Conservation (phyloP, 140 eudicot genomes). For the Senecio squalidus region DNA sequence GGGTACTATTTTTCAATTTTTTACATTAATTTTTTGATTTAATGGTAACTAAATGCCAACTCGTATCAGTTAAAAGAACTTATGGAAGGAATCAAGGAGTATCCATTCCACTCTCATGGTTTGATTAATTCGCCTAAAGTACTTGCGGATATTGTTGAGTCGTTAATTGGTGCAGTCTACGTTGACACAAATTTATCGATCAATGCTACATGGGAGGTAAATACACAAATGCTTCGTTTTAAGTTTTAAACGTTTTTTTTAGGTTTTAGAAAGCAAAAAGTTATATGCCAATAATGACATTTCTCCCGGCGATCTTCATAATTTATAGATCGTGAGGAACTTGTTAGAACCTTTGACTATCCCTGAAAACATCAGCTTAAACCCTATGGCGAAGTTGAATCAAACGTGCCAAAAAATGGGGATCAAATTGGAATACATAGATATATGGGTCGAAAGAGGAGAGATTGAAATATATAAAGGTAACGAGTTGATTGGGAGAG, state of each 20-base stretch:
- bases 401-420: slow-evolving; percentile 46
- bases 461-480: slow-evolving; percentile 30
- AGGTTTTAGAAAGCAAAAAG: too few relatives aligned
- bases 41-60: not conserved
- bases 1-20: slow-evolving; percentile 21
- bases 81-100: slow-evolving; percentile 22
- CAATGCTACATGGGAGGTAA: slow-evolving; percentile 50
- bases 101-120: slow-evolving; percentile 47
- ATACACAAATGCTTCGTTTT: not conserved
- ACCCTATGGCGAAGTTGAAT: slow-evolving; percentile 33
- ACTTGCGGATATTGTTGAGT: slow-evolving; percentile 59
- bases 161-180: slow-evolving; percentile 46
- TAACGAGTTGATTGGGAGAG: slow-evolving; percentile 36
- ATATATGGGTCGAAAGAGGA: slow-evolving; percentile 26
- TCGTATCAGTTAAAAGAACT: slow-evolving; percentile 49
- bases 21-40: not conserved
- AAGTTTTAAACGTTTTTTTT: too few relatives aligned
- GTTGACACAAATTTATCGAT: slow-evolving; percentile 31
- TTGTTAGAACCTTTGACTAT: slow-evolving; percentile 42
- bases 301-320: not conserved
- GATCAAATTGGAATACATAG: slow-evolving; percentile 13
- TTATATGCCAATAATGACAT: not conserved
- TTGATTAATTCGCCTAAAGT: slow-evolving; percentile 51
- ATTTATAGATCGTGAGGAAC: slow-evolving; percentile 31
- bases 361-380: slow-evolving; percentile 22